A percentile compares a stretch with the other conserved stretches of the same genome.
These are phyloP conservation scores for Prorocentrum cordatum DNA, from an alignment of 169 alveolate genomes.

Conservation along the genomic window DNA sequence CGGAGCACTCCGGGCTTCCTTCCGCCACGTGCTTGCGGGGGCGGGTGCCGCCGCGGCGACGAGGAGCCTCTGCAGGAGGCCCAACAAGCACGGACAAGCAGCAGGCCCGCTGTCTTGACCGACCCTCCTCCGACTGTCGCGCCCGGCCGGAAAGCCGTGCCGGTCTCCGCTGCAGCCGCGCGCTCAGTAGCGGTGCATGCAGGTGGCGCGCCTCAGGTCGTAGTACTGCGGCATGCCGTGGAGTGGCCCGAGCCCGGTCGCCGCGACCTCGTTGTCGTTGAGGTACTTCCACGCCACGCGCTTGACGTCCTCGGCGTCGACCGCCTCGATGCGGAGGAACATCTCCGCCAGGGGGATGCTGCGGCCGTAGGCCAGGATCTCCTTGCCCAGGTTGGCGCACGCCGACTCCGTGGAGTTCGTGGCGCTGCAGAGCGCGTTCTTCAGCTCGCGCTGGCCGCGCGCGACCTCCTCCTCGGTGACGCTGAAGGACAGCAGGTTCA, in stretches of 20 bases:
- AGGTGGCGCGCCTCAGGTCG: background rate
- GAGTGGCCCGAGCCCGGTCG: background rate
- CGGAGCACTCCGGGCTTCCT: too few relatives aligned
- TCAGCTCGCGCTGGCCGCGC: too few relatives aligned
- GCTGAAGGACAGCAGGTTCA: slow-evolving; percentile 38
- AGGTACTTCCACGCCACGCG: slow-evolving; percentile 46
- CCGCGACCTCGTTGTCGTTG: slow-evolving; percentile 7
- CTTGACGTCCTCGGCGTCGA: slow-evolving; percentile 63
- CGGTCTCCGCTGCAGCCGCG: too few relatives aligned
- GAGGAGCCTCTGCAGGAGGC: too few relatives aligned
- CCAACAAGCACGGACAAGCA: too few relatives aligned
- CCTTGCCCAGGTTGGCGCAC: background rate
- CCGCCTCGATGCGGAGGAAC: slow-evolving; percentile 68
- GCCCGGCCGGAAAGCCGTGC: too few relatives aligned
- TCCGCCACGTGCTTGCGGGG: too few relatives aligned
- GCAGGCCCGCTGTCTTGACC: too few relatives aligned
- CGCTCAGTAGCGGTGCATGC: background rate
- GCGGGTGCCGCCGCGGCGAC: too few relatives aligned
- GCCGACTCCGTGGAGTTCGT: too few relatives aligned
- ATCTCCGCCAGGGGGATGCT: slow-evolving; percentile 60
- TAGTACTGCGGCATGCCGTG: background rate
- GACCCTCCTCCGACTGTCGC: too few relatives aligned
- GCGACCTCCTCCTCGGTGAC: slow-evolving; percentile 68
- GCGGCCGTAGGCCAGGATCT: slow-evolving; percentile 54
- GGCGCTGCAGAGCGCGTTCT: too few relatives aligned